Conservation (phyloP, 345 rosid species). For the Camelina laxa region DNA sequence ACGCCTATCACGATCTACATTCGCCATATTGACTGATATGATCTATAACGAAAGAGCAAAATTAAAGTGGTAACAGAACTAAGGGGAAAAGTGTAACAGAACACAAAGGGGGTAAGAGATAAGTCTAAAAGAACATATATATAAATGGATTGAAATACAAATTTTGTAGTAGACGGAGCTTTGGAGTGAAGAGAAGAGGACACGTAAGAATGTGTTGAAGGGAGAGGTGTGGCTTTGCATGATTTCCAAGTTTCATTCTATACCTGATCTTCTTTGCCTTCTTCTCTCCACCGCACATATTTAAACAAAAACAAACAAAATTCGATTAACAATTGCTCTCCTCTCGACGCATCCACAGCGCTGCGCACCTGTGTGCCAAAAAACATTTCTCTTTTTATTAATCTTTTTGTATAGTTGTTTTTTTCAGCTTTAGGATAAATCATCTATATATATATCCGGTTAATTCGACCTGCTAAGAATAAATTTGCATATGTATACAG, state of each 20-base stretch:
- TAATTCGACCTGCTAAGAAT: neutral
- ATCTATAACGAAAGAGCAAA: slow-evolving; percentile 9
- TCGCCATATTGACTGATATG: slow-evolving; percentile 36
- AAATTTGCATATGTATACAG: too few relatives aligned
- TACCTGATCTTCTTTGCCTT: slow-evolving; percentile 31
- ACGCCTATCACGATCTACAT: slow-evolving; percentile 39
- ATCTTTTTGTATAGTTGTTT: neutral
- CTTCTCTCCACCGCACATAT: slow-evolving; percentile 27
- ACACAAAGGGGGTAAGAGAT: neutral
- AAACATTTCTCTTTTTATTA: neutral
- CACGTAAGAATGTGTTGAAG: slow-evolving; percentile 40
- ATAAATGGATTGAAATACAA: slow-evolving; percentile 3
- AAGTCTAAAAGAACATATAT: neutral
- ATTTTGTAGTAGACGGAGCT: slow-evolving; percentile 5
- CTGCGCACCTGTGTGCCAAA: slow-evolving; percentile 12
- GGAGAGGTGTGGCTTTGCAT: slow-evolving; percentile 47
- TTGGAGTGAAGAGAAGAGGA: slow-evolving; percentile 34
- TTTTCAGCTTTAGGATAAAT: neutral
- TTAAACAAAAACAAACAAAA: slow-evolving; percentile 3
- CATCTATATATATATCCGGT: neutral
- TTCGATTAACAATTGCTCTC: slow-evolving; percentile 9
- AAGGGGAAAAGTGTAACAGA: slow-evolving; percentile 9
- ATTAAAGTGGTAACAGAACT: neutral
- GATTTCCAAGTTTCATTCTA: slow-evolving; percentile 41
- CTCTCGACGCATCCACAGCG: neutral